These are phyloP conservation scores for Boletus bicolor DNA, from an alignment of 768 basidiomycete species.

Conservation along the genomic window DNA sequence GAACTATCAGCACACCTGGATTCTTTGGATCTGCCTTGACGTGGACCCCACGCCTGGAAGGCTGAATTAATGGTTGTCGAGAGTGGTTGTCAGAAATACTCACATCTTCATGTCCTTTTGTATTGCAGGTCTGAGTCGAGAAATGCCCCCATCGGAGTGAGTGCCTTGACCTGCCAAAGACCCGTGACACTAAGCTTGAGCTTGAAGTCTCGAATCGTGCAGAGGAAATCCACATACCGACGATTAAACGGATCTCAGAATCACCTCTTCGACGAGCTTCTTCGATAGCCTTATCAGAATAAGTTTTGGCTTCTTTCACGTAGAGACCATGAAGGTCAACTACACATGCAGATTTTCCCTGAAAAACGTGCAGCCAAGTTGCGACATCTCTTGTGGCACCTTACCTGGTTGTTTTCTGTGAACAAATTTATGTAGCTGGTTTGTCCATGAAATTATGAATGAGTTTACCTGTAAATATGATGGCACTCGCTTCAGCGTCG, in stretches of 20 bases:
- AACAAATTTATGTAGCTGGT: not conserved
- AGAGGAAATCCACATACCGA: constrained; percentile 51
- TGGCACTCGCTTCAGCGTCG: constrained; percentile 76
- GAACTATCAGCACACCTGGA: constrained; percentile 78
- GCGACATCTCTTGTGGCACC: not conserved
- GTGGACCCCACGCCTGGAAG: constrained; percentile 58
- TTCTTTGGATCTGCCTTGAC: constrained; percentile 80
- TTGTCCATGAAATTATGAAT: not conserved
- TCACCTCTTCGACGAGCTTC: constrained; percentile 61
- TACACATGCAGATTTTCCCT: constrained; percentile 66
- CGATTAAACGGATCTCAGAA: constrained; percentile 71
- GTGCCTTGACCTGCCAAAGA: constrained; percentile 70
- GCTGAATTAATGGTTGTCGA: not conserved
- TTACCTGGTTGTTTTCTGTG: constrained; percentile 73
- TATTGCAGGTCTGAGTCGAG: constrained; percentile 89
- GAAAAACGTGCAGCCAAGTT: constrained; percentile 3
- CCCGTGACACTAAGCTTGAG: not conserved
- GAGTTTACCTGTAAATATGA: constrained; percentile 66
- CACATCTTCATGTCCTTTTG: constrained; percentile 77
- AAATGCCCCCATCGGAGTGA: constrained; percentile 72
- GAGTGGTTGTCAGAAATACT: constrained; percentile 12
- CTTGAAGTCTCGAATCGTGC: not conserved
- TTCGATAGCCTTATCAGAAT: constrained; percentile 66
- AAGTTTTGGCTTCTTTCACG: constrained; percentile 84
- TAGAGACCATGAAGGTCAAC: constrained; percentile 91